Conservation (phyloP, 2,329 filamentous ascomycete genomes). For the Byssoonygena ceratinophila region DNA sequence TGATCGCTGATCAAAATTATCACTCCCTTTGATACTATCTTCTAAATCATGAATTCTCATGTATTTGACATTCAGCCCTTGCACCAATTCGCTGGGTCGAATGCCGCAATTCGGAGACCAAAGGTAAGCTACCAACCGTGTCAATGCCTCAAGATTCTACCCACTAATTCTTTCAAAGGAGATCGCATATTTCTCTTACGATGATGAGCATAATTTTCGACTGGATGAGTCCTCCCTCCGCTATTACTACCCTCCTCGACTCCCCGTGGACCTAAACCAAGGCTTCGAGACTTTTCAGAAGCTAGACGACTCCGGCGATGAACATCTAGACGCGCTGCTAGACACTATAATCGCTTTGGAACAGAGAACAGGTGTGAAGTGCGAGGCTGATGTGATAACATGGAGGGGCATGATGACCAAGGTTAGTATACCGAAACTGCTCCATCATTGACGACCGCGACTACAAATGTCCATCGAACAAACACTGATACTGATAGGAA, state of each 20-base stretch:
- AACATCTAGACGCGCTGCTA: slow-evolving; percentile 76
- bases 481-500: slow-evolving; percentile 29
- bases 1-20: too few species aligned
- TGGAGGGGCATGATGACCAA: slow-evolving; percentile 99
- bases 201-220: slow-evolving; percentile 66
- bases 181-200: slow-evolving; percentile 87
- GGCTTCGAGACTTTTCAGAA: slow-evolving; percentile 78
- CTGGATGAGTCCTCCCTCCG: slow-evolving; percentile 68
- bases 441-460: not conserved
- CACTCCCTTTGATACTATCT: too few species aligned
- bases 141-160: not conserved
- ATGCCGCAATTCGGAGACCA: slow-evolving; percentile 62
- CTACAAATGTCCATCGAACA: not conserved
- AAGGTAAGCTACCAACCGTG: slow-evolving; percentile 43
- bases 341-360: slow-evolving; percentile 66
- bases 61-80: slow-evolving; percentile 61
- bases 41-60: slow-evolving; percentile 25
- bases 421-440: slow-evolving; percentile 43
- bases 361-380: slow-evolving; percentile 53
- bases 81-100: slow-evolving; percentile 55
- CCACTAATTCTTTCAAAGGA: slow-evolving; percentile 50
- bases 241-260: slow-evolving; percentile 72
- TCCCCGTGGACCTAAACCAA: slow-evolving; percentile 62
- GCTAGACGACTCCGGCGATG: slow-evolving; percentile 69
- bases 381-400: slow-evolving; percentile 71